Evolutionary conservation across 2,329 filamentous ascomycete species (phyloP), one percentile per base, ranked within the genome.

Genomic region (Colletotrichum camelliae): DNA sequence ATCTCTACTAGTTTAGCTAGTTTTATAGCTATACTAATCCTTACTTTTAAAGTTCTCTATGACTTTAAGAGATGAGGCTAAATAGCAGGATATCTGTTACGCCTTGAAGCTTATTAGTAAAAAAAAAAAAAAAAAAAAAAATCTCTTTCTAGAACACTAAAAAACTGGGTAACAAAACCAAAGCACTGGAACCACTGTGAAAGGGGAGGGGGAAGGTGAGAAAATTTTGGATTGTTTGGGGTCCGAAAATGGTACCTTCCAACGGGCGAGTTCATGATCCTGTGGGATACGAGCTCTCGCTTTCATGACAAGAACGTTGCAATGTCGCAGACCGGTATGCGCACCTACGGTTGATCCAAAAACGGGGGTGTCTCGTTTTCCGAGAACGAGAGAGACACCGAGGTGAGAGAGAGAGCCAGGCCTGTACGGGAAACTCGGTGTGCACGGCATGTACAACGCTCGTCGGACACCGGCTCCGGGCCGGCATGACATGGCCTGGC

Each of bases 361-460:
- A 62, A 48, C 43, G 43, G 43, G 43, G n/a, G 31, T 9, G 33
- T 70, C 12, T 61, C 48, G 57, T 21, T 62, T 61, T 65, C 57
- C 57, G 43, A 70, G 33, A 72, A 65, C 71, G 58, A 74, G 43
- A 27, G 15, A 48, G 43, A 48, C 43, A 48, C 43, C 43, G 60
- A 55, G 21, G 48, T 8, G 18, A 57, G 68, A 29, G 27, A 58
- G 27, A 27, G n/a, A 29, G 16, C 21, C 55, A 58, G 55, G n/a
- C 21, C 21, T 15, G 33, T 37, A 67, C 67, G 68, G 55, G 52
- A 60, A 37, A 15, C 61, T 72, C 68, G 72, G 72, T 67, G 72
- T 52, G 72, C 60, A 72, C 67, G 35, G 72, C 61, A 75, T 72
- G 72, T 29, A 75, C 68, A 61, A 72, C 39, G 39, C 64, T 67